phyloP scores from a whole-genome alignment of 2,329 filamentous ascomycete genomes.

The Chaetomium strumarium region DNA sequence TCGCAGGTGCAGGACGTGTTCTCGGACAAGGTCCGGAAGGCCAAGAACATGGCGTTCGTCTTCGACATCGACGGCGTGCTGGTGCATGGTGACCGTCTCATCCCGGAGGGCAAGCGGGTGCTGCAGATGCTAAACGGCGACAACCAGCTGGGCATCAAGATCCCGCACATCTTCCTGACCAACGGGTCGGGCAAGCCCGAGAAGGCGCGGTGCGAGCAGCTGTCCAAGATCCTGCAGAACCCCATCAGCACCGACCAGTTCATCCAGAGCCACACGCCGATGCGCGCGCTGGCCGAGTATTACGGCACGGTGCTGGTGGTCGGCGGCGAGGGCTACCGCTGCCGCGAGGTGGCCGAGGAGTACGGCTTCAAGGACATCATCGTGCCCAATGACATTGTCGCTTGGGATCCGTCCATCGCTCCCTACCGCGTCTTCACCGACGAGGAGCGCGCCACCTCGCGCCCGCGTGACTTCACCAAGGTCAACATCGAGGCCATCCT shows the following conservation, averaged over 20 bases:
- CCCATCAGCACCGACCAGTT: constrained; percentile 67
- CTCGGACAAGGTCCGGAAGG: constrained; percentile 58
- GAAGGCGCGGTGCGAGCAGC: constrained; percentile 56
- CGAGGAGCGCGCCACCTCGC: constrained; percentile 60
- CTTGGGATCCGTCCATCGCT: constrained; percentile 62
- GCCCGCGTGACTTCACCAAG: constrained; percentile 66
- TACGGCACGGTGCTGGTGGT: constrained; percentile 71
- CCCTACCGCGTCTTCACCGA: constrained; percentile 64
- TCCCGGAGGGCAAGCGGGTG: constrained; percentile 59
- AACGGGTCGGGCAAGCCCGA: constrained; percentile 71
- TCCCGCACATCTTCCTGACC: constrained; percentile 67
- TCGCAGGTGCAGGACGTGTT: constrained; percentile 65
- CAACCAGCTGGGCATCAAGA: constrained; percentile 73
- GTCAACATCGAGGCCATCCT: constrained; percentile 68
- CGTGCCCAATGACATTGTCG: constrained; percentile 67
- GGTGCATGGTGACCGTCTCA: constrained; percentile 65
- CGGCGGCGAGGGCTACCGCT: constrained; percentile 69
- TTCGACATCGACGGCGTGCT: constrained; percentile 76
- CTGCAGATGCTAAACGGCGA: constrained; percentile 69
- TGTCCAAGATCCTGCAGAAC: constrained; percentile 58
- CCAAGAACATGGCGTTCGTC: constrained; percentile 76
- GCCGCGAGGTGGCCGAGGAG: constrained; percentile 64
- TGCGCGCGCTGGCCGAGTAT: constrained; percentile 70
- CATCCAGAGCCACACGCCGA: constrained; percentile 72
- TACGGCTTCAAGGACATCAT: constrained; percentile 71